Evolutionary conservation across 2,329 filamentous ascomycete genomes (phyloP).

Genomic region (Aspergillus sp.): DNA sequence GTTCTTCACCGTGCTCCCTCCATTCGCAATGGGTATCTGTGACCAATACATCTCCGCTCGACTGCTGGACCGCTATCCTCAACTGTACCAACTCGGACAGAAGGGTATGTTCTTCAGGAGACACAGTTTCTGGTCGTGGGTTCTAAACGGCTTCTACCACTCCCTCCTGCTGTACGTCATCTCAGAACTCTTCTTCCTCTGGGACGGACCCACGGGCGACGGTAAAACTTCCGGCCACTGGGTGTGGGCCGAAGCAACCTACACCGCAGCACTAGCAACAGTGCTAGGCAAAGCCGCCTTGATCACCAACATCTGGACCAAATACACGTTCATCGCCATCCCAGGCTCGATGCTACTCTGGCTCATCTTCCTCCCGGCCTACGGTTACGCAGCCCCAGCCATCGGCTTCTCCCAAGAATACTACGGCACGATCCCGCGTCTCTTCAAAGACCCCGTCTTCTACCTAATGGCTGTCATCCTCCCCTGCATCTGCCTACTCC

Average conservation of each 20-base stretch:
- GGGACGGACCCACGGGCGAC: constrained; percentile 75
- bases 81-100: constrained; percentile 91
- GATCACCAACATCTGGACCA: constrained; percentile 97
- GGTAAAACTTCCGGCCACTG: constrained; percentile 88
- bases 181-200: constrained; percentile 76
- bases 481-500: constrained; percentile 76
- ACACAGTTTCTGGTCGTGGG: constrained; percentile 90
- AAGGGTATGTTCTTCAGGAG: constrained; percentile 91
- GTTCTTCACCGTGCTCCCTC: constrained; percentile 92
- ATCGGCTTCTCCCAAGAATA: constrained; percentile 81
- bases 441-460: constrained; percentile 82
- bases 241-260: constrained; percentile 96
- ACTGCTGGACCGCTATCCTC: constrained; percentile 90
- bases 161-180: constrained; percentile 90
- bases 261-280: constrained; percentile 89
- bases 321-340: constrained; percentile 94
- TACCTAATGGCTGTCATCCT: constrained; percentile 87
- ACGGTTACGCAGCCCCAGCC: constrained; percentile 82
- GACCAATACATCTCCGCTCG: constrained; percentile 97
- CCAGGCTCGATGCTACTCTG: constrained; percentile 90
- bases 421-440: constrained; percentile 74
- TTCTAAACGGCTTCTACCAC: constrained; percentile 92
- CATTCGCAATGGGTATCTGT: constrained; percentile 91
- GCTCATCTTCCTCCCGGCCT: constrained; percentile 86
- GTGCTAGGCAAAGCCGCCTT: constrained; percentile 93